A percentile compares a stretch with the other conserved stretches of the same genome.
phyloP scores from a whole-genome alignment of 192 early-diverging fungal genomes.

The Linnemannia elongata region DNA sequence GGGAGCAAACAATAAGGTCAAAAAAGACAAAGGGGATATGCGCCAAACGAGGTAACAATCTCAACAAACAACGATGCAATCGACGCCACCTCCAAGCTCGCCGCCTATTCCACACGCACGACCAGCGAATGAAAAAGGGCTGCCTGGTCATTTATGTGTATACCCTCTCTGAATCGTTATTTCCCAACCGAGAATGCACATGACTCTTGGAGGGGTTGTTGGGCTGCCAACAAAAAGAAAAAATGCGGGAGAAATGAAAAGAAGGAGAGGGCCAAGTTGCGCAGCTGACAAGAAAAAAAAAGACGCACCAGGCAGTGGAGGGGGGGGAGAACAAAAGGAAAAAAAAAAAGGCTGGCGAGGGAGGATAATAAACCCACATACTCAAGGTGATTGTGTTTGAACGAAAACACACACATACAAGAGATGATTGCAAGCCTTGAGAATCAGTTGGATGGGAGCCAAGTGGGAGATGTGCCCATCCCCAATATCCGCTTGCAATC shows the following conservation, averaged over 20 bases:
- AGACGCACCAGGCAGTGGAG: neutral
- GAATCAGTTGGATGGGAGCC: no score
- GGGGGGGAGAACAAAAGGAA: neutral
- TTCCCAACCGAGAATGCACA: slow-evolving; percentile 4
- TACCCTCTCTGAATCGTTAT: neutral
- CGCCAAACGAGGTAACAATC: neutral
- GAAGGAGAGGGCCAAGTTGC: neutral
- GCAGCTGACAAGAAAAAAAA: slow-evolving; percentile 16
- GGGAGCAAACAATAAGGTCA: neutral
- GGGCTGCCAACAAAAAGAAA: neutral
- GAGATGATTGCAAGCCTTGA: no score
- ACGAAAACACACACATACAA: neutral
- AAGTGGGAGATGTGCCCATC: neutral
- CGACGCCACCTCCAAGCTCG: neutral
- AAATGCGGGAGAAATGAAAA: slow-evolving; percentile 16
- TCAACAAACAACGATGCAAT: neutral
- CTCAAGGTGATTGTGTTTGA: neutral
- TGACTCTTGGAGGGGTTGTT: neutral
- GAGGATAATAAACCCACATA: neutral
- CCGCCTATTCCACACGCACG: neutral
- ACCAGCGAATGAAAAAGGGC: neutral
- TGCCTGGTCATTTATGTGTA: neutral
- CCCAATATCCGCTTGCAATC: no score
- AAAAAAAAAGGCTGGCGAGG: neutral
- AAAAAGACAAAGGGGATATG: neutral